A percentile compares a stretch with the other conserved stretches of the same genome.
Evolutionary conservation across 768 basidiomycete genomes (phyloP).

Genomic region (Agrocybe pediades): DNA sequence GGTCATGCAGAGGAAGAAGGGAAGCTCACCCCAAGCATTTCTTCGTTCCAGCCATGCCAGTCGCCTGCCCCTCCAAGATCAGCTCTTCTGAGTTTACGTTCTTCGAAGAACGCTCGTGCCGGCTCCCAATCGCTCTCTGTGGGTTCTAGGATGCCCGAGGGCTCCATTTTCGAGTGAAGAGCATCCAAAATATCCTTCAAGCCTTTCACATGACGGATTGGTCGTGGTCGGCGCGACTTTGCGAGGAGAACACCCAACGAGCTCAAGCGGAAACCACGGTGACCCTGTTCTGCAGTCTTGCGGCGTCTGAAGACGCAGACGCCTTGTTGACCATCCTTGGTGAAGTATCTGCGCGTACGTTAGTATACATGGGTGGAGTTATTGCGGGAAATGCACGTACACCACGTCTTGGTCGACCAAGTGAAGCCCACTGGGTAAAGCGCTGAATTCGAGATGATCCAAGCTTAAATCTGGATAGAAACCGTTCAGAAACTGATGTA

Average conservation of each 20-base stretch:
- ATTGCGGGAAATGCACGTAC: conserved; percentile 41
- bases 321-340: conserved; percentile 66
- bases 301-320: conserved; percentile 76
- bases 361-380: not conserved
- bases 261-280: conserved; percentile 78
- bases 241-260: conserved; percentile 77
- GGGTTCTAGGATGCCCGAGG: conserved; percentile 48
- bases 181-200: conserved; percentile 60
- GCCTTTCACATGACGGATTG: conserved; percentile 71
- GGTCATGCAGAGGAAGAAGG: not conserved
- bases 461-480: conserved; percentile 56
- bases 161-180: conserved; percentile 55
- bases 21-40: conserved; percentile 54
- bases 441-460: conserved; percentile 77
- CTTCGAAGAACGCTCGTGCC: conserved; percentile 64
- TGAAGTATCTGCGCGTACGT: conserved; percentile 58
- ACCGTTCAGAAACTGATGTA: not conserved
- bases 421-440: conserved; percentile 81
- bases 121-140: conserved; percentile 63
- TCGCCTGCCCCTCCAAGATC: conserved; percentile 59
- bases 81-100: conserved; percentile 49
- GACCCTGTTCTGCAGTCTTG: conserved; percentile 67
- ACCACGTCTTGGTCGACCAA: conserved; percentile 78
- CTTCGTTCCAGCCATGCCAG: conserved; percentile 72
- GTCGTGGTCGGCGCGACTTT: conserved; percentile 63